phyloP scores from a whole-genome alignment of 768 basidiomycete genomes.

The Myochromella boudieri region DNA sequence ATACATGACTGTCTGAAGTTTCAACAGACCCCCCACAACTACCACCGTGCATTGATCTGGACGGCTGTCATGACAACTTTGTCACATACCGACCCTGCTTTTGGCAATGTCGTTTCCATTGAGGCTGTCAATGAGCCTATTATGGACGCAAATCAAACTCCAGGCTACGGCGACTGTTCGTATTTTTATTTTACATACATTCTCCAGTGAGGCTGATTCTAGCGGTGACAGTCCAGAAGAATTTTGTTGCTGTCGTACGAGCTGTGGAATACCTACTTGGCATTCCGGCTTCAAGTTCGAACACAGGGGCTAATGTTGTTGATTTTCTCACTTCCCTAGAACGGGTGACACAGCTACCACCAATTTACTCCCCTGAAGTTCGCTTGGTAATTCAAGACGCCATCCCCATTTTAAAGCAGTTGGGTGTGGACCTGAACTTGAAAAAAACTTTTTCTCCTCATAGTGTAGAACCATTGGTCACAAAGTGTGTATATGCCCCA shows the following conservation, averaged over 20 bases:
- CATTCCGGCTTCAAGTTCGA: conserved; percentile 36
- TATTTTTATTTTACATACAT: background rate
- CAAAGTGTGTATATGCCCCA: conserved; percentile 33
- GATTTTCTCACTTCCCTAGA: conserved; percentile 28
- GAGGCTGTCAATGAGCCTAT: conserved; percentile 81
- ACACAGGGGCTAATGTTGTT: conserved; percentile 8
- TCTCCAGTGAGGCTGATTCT: conserved; percentile 1
- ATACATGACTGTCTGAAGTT: background rate
- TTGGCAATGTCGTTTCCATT: conserved; percentile 64
- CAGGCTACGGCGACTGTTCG: conserved; percentile 70
- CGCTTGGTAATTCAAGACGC: conserved; percentile 32
- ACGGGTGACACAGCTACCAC: conserved; percentile 9
- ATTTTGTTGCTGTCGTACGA: conserved; percentile 69
- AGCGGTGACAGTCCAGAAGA: conserved; percentile 52
- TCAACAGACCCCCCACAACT: conserved; percentile 64
- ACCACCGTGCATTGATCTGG: conserved; percentile 79
- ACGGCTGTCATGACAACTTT: conserved; percentile 76
- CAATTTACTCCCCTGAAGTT: conserved; percentile 26
- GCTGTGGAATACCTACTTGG: conserved; percentile 64
- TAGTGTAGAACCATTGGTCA: conserved; percentile 24
- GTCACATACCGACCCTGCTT: conserved; percentile 67
- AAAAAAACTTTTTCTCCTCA: conserved; percentile 5
- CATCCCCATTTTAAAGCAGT: conserved; percentile 33
- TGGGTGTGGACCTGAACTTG: no score
- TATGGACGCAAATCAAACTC: conserved; percentile 67